A percentile compares a stretch with the other conserved stretches of the same genome.
These are phyloP conservation scores for Auricularia sp. DNA, from an alignment of 768 basidiomycete genomes.

Conservation along the genomic window DNA sequence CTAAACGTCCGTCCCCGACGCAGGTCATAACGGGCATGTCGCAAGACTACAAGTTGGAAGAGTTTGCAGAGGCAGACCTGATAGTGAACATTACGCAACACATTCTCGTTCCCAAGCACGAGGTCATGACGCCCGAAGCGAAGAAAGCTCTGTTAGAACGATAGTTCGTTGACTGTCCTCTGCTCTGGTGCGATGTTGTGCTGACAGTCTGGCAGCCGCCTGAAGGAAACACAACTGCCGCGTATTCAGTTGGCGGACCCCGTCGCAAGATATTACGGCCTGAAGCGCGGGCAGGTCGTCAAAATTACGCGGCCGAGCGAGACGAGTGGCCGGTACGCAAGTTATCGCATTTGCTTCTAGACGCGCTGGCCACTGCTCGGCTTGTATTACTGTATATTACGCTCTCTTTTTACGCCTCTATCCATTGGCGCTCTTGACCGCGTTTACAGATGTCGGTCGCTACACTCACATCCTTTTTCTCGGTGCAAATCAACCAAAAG, in stretches of 20 bases:
- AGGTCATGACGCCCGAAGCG: slow-evolving; percentile 74
- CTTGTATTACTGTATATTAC: too few species aligned
- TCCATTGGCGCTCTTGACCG: too few species aligned
- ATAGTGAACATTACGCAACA: slow-evolving; percentile 97
- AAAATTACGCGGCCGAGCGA: slow-evolving; percentile 96
- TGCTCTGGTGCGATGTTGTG: slow-evolving; percentile 5
- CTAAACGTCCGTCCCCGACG: slow-evolving; percentile 1
- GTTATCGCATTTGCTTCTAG: slow-evolving; percentile 74
- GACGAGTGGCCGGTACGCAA: slow-evolving; percentile 88
- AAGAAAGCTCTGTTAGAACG: slow-evolving; percentile 79
- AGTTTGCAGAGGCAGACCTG: slow-evolving; percentile 92
- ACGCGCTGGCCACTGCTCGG: neutral
- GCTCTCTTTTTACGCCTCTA: too few species aligned
- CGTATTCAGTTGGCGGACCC: slow-evolving; percentile 95
- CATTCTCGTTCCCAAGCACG: slow-evolving; percentile 86
- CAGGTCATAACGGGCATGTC: slow-evolving; percentile 92
- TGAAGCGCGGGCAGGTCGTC: slow-evolving; percentile 91
- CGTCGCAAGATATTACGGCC: slow-evolving; percentile 96
- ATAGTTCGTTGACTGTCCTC: slow-evolving; percentile 58
- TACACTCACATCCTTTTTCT: too few species aligned
- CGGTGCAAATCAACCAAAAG: too few species aligned
- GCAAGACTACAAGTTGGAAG: slow-evolving; percentile 77
- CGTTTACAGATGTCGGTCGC: too few species aligned
- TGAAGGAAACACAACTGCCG: slow-evolving; percentile 96
- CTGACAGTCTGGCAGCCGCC: slow-evolving; percentile 46